Conservation (phyloP, 441 rosid genomes). For the Kokia cookei region DNA sequence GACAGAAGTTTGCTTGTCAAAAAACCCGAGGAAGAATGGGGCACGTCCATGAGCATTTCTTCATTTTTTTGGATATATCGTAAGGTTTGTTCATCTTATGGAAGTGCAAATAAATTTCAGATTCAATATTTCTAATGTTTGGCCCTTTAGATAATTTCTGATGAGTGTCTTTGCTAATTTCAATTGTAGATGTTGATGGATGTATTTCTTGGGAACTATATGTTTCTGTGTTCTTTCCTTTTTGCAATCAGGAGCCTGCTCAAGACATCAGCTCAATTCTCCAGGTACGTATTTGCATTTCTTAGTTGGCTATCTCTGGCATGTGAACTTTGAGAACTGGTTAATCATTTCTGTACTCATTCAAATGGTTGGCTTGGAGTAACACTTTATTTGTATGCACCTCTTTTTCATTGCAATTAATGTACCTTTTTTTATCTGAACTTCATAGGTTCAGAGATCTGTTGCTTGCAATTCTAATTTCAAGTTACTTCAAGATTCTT, state of each 20-base stretch:
- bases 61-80: constrained; percentile 27
- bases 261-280: constrained; percentile 19
- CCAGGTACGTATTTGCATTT: constrained; percentile 36
- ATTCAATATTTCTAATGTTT: not conserved
- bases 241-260: constrained; percentile 38
- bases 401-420: not conserved
- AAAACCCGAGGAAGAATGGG: constrained; percentile 30
- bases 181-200: constrained; percentile 42
- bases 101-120: not conserved
- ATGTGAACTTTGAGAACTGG: not conserved
- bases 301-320: not conserved
- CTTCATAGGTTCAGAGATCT: constrained; percentile 43
- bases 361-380: no score
- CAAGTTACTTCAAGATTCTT: constrained; percentile 74
- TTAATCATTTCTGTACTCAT: not conserved
- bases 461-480: constrained; percentile 53
- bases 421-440: not conserved
- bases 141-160: constrained; percentile 2
- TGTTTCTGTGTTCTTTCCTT: constrained; percentile 45
- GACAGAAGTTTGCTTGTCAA: constrained; percentile 56
- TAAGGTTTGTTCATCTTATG: constrained; percentile 28
- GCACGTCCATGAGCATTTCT: constrained; percentile 28
- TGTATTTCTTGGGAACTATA: constrained; percentile 44
- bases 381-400: not conserved
- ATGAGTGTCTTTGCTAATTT: not conserved